phyloP scores from a whole-genome alignment of 768 basidiomycete genomes.

The Boletus tomentosulus region DNA sequence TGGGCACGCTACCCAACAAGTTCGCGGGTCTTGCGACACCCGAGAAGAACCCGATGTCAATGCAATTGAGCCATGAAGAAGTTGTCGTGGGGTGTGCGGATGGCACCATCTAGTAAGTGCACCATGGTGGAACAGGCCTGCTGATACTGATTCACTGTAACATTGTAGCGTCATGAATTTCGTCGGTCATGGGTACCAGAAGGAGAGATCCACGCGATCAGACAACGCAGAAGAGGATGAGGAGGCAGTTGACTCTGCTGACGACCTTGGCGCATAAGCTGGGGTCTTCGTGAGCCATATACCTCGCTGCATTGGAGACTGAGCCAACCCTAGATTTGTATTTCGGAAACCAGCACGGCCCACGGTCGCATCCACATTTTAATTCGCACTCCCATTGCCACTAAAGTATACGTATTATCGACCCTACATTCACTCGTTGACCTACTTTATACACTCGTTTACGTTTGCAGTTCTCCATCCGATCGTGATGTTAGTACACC shows the following conservation, averaged over 20 bases:
- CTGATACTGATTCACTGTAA: slow-evolving; percentile 10
- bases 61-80: slow-evolving; percentile 88
- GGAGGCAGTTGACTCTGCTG: slow-evolving; percentile 9
- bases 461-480: slow-evolving; percentile 5
- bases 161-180: slow-evolving; percentile 54
- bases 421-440: slow-evolving; percentile 10
- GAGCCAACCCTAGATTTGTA: not conserved
- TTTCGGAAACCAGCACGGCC: slow-evolving; percentile 6
- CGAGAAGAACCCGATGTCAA: slow-evolving; percentile 93
- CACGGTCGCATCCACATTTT: not conserved
- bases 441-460: slow-evolving; percentile 21
- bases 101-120: slow-evolving; percentile 82
- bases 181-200: slow-evolving; percentile 53
- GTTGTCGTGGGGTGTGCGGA: slow-evolving; percentile 90
- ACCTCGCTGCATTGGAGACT: not conserved
- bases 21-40: slow-evolving; percentile 80
- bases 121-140: not conserved
- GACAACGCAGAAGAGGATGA: slow-evolving; percentile 10
- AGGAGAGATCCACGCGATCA: slow-evolving; percentile 14
- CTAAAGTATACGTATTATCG: slow-evolving; percentile 9
- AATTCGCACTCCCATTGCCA: not conserved
- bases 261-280: slow-evolving; percentile 13
- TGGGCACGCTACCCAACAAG: slow-evolving; percentile 59
- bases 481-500: not conserved
- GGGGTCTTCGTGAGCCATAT: not conserved